Conservation (phyloP, 257 asterid species). For the Plantago elongata region DNA sequence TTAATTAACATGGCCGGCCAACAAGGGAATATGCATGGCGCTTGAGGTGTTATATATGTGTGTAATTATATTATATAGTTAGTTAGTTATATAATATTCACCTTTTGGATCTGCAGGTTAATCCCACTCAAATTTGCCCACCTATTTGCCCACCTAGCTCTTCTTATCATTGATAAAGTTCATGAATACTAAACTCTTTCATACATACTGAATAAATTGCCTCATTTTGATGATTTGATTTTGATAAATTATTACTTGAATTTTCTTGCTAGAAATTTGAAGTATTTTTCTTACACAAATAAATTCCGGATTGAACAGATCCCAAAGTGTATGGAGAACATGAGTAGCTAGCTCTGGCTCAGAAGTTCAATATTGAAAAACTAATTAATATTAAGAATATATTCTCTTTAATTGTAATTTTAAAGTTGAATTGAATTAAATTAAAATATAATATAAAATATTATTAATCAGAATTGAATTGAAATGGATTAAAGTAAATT, state of each 20-base stretch:
- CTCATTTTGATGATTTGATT: neutral
- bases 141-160: conserved; percentile 37
- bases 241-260: neutral
- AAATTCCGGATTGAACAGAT: too few species aligned
- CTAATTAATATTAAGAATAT: too few species aligned
- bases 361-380: too few species aligned
- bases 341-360: too few species aligned
- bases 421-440: too few species aligned
- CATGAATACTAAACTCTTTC: conserved; percentile 30
- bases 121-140: conserved; percentile 41
- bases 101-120: conserved; percentile 36
- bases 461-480: too few species aligned
- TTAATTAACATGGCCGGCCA: conserved; percentile 32
- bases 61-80: neutral
- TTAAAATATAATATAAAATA: too few species aligned
- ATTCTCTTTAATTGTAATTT: too few species aligned
- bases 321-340: too few species aligned
- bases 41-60: conserved; percentile 14
- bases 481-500: too few species aligned
- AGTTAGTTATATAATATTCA: conserved; percentile 12
- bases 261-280: neutral
- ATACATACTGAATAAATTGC: neutral
- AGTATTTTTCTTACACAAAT: too few species aligned
- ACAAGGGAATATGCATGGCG: conserved; percentile 67
- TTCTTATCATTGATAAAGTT: conserved; percentile 46